Conservation (phyloP, 108 stramenopile species). For the Aurantiochytrium sp. region DNA sequence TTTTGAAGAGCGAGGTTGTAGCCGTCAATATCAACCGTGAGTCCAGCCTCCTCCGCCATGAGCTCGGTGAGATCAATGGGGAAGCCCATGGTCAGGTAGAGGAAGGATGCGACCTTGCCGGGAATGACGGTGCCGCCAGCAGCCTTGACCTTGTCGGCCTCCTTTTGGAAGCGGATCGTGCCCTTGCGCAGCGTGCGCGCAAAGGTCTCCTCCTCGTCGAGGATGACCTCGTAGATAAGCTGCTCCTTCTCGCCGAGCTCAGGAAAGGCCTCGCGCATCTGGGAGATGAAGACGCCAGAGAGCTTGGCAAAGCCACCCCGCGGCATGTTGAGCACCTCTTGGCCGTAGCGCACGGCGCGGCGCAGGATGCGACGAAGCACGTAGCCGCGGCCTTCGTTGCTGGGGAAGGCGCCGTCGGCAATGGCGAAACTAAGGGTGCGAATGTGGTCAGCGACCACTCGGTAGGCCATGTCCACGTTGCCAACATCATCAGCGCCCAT, state of each 20-base stretch:
- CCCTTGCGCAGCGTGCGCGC: constrained; percentile 90
- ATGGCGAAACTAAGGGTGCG: constrained; percentile 93
- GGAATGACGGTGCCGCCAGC: constrained; percentile 54
- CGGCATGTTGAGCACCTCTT: constrained; percentile 82
- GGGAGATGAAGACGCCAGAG: constrained; percentile 68
- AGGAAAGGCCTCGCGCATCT: constrained; percentile 84
- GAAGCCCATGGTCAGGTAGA: constrained; percentile 96
- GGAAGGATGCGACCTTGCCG: constrained; percentile 81
- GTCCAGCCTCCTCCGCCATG: constrained; percentile 94
- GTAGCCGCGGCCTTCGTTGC: constrained; percentile 94
- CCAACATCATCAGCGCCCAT: constrained; percentile 80
- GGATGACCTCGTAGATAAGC: constrained; percentile 66
- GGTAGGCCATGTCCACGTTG: constrained; percentile 94
- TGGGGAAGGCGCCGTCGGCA: constrained; percentile 95
- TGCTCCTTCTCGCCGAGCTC: constrained; percentile 74
- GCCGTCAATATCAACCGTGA: constrained; percentile 78
- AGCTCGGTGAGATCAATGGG: constrained; percentile 93
- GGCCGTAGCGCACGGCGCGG: constrained; percentile 90
- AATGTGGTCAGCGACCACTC: constrained; percentile 97
- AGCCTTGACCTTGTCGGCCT: constrained; percentile 37
- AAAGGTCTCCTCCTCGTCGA: constrained; percentile 91
- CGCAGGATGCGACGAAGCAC: constrained; percentile 86
- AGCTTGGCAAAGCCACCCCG: constrained; percentile 87
- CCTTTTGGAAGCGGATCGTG: constrained; percentile 77
- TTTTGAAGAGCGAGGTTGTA: constrained; percentile 82